phyloP scores from a whole-genome alignment of 2,329 filamentous ascomycete species.

The Fusarium udum region DNA sequence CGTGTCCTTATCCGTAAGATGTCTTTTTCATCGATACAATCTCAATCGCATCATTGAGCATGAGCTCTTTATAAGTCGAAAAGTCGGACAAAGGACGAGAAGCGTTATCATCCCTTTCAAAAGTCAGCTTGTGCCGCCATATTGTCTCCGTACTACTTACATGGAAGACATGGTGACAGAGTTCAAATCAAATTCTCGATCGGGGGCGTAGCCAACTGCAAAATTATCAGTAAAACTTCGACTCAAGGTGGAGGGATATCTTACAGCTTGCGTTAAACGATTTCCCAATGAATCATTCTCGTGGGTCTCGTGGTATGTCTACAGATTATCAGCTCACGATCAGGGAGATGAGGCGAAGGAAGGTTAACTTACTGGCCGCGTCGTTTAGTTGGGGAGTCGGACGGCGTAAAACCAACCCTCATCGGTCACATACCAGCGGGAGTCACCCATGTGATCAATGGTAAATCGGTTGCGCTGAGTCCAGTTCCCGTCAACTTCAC shows the following conservation, averaged over 20 bases:
- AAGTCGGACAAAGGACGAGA: background rate
- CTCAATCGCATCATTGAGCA: background rate
- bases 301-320: constrained; percentile 9
- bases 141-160: background rate
- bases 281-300: background rate
- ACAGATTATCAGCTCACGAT: constrained; percentile 5
- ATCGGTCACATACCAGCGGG: constrained; percentile 67
- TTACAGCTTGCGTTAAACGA: constrained; percentile 3
- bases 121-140: background rate
- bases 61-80: background rate
- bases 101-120: background rate
- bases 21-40: background rate
- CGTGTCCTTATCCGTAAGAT: background rate
- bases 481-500: constrained; percentile 69
- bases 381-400: constrained; percentile 55
- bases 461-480: constrained; percentile 67
- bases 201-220: constrained; percentile 6
- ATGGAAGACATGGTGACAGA: background rate
- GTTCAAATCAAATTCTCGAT: background rate
- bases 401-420: constrained; percentile 70
- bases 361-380: constrained; percentile 16
- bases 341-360: background rate
- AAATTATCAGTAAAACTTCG: background rate
- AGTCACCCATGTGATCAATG: constrained; percentile 66
- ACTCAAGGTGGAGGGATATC: background rate